These are phyloP conservation scores for Rhinocladiella mackenziei DNA, from an alignment of 2,329 filamentous ascomycete species.

Conservation along the genomic window DNA sequence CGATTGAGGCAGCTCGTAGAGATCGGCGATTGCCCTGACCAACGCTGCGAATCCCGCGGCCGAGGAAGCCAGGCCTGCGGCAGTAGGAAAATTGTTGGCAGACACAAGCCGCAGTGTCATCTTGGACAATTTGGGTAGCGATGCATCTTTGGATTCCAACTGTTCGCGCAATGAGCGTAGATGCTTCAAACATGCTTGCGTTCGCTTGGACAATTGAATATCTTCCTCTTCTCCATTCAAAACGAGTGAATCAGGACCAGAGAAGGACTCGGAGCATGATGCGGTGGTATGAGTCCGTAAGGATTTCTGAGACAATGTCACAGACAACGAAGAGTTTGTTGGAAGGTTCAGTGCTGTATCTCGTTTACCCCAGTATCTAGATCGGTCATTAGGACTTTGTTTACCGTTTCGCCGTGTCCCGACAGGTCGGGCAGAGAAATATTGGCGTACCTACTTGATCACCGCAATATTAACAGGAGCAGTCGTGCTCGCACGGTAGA, in stretches of 20 bases:
- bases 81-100: constrained; percentile 98
- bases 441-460: constrained; percentile 32
- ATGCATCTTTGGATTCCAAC: constrained; percentile 67
- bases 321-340: constrained; percentile 95
- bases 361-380: constrained; percentile 91
- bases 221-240: constrained; percentile 82
- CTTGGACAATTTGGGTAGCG: constrained; percentile 74
- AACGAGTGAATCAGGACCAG: constrained; percentile 62
- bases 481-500: constrained; percentile 92
- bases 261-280: constrained; percentile 73
- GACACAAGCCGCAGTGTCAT: constrained; percentile 81
- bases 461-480: constrained; percentile 52
- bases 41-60: constrained; percentile 56
- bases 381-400: background rate
- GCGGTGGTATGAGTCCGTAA: constrained; percentile 95
- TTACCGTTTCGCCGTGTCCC: background rate
- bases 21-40: constrained; percentile 78
- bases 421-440: constrained; percentile 4
- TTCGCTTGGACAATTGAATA: constrained; percentile 73
- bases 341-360: constrained; percentile 91
- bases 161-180: constrained; percentile 71
- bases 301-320: constrained; percentile 90
- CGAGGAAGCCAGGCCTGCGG: constrained; percentile 69
- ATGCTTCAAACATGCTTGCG: constrained; percentile 89
- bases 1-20: constrained; percentile 79